Evolutionary conservation across 2,329 filamentous ascomycete genomes (phyloP).

Genomic region (Zopfia rhizophila): DNA sequence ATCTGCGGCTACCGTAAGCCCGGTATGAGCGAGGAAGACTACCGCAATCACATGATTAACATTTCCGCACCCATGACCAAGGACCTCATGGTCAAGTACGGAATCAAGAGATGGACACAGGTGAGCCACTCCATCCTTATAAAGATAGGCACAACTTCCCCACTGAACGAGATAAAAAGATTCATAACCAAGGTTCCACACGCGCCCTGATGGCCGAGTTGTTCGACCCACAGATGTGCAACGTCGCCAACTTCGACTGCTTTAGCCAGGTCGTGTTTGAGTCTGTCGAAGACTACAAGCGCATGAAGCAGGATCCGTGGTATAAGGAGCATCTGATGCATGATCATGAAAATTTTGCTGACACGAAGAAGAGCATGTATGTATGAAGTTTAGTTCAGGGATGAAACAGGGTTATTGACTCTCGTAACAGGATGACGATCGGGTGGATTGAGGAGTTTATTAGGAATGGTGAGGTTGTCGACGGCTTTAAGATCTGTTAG

Average conservation of each 20-base stretch:
- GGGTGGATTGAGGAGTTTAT: conserved; percentile 59
- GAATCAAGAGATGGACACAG: conserved; percentile 59
- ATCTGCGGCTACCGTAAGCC: conserved; percentile 60
- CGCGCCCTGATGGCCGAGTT: conserved; percentile 51
- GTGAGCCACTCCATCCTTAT: conserved; percentile 34
- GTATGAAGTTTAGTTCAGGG: conserved; percentile 12
- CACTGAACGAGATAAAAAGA: conserved; percentile 38
- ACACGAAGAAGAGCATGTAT: conserved; percentile 57
- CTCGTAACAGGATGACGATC: conserved; percentile 56
- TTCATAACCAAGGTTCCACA: conserved; percentile 53
- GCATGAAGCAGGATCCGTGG: conserved; percentile 61
- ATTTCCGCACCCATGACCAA: conserved; percentile 60
- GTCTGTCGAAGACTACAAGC: conserved; percentile 58
- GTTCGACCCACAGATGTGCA: conserved; percentile 59
- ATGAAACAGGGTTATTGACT: conserved; percentile 6
- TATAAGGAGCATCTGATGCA: conserved; percentile 57
- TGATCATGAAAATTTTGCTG: conserved; percentile 63
- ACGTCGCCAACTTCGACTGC: conserved; percentile 62
- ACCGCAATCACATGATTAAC: conserved; percentile 60
- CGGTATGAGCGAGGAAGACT: conserved; percentile 62
- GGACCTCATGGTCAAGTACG: conserved; percentile 62
- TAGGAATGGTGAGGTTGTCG: conserved; percentile 47
- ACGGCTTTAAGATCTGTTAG: conserved; percentile 23
- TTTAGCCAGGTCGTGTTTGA: conserved; percentile 62
- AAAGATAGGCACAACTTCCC: neutral